Evolutionary conservation across 352 stramenopile genomes (phyloP).

Genomic region (Pythium coloratum): DNA sequence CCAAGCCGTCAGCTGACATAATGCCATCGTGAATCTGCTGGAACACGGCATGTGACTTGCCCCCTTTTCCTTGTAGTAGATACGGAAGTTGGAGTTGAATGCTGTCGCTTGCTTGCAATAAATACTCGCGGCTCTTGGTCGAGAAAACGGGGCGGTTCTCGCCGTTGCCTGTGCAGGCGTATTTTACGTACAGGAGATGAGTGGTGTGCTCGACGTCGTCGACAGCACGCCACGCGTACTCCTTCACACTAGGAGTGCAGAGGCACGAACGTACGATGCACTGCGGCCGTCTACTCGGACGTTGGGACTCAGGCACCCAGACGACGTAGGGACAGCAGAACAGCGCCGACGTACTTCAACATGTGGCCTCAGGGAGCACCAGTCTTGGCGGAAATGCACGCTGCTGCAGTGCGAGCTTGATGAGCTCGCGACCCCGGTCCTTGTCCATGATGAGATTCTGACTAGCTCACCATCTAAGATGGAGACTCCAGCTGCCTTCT

Average conservation of each 20-base stretch:
- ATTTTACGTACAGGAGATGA: conserved; percentile 1
- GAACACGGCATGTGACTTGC: neutral
- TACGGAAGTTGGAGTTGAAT: neutral
- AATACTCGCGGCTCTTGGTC: neutral
- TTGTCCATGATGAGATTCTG: neutral
- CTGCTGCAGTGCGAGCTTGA: neutral
- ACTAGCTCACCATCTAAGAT: neutral
- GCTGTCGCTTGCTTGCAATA: neutral
- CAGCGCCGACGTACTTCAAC: neutral
- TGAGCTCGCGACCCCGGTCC: neutral
- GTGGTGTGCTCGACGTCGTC: neutral
- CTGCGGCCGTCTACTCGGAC: neutral
- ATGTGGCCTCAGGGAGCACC: neutral
- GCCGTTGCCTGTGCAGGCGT: neutral
- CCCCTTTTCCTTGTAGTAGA: neutral
- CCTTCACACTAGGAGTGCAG: neutral
- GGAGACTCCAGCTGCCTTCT: neutral
- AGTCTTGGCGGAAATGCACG: neutral
- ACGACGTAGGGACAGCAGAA: neutral
- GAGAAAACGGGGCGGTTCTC: neutral
- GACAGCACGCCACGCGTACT: conserved; percentile 1
- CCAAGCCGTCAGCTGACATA: neutral
- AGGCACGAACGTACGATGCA: neutral
- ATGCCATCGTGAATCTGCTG: neutral
- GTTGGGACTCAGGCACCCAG: neutral